These are phyloP conservation scores for Candida tunisiensis DNA, from an alignment of 1,139 yeast genomes.

Conservation along the genomic window DNA sequence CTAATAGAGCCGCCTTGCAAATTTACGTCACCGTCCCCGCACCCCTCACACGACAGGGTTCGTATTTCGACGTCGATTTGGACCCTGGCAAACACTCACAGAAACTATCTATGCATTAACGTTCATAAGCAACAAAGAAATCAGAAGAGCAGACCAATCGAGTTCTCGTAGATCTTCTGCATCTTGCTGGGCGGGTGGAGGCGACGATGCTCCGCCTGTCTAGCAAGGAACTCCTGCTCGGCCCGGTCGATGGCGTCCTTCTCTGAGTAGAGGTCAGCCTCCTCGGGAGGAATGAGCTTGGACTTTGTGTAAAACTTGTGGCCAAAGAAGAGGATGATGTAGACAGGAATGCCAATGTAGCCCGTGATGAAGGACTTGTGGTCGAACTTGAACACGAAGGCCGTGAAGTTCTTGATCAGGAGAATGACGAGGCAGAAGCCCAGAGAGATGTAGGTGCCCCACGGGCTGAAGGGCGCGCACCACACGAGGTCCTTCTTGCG, in stretches of 20 bases:
- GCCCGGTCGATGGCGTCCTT: constrained; percentile 35
- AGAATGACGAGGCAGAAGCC: constrained; percentile 41
- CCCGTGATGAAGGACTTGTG: constrained; percentile 43
- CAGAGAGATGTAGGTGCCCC: constrained; percentile 25
- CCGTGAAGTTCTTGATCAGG: constrained; percentile 47
- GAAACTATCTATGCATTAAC: too few species aligned
- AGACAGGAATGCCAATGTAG: constrained; percentile 52
- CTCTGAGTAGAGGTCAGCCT: constrained; percentile 39
- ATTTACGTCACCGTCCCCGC: too few species aligned
- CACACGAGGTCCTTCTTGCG: constrained; percentile 36
- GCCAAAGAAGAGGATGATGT: constrained; percentile 34
- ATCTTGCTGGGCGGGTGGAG: constrained; percentile 24
- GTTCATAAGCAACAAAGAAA: too few species aligned
- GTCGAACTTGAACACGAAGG: constrained; percentile 50
- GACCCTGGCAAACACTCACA: too few species aligned
- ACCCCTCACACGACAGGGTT: too few species aligned
- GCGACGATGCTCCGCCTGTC: constrained; percentile 23
- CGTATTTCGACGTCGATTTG: too few species aligned
- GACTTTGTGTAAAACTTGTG: constrained; percentile 39
- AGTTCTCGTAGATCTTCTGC: too few species aligned
- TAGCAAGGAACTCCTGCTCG: constrained; percentile 24
- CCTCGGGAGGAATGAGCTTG: constrained; percentile 30
- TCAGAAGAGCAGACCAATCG: too few species aligned
- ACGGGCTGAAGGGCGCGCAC: constrained; percentile 41
- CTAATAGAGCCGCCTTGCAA: too few species aligned